phyloP scores from a whole-genome alignment of 495 filamentous ascomycete species.

The Penicillium roqueforti region DNA sequence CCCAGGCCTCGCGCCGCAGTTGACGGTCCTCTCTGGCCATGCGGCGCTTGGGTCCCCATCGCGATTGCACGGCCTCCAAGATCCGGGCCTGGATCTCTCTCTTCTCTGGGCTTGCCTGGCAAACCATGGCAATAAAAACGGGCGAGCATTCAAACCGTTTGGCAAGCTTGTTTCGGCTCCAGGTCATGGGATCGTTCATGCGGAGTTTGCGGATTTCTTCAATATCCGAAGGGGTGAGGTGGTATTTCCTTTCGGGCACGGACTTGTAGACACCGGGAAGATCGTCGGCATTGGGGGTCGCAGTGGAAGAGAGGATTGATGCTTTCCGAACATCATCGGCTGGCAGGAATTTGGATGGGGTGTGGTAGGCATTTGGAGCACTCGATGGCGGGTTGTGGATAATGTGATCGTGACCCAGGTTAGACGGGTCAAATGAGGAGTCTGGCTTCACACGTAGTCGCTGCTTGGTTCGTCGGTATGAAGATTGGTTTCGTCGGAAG shows the following conservation, averaged over 20 bases:
- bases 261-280: slow-evolving; percentile 56
- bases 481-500: slow-evolving; percentile 59
- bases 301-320: slow-evolving; percentile 37
- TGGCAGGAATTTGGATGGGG: slow-evolving; percentile 87
- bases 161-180: slow-evolving; percentile 68
- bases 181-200: slow-evolving; percentile 59
- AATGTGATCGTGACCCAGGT: slow-evolving; percentile 57
- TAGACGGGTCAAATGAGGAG: slow-evolving; percentile 57
- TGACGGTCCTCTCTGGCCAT: slow-evolving; percentile 70
- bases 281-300: slow-evolving; percentile 20
- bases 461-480: slow-evolving; percentile 65
- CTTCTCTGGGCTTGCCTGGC: slow-evolving; percentile 44
- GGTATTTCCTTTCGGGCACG: slow-evolving; percentile 62
- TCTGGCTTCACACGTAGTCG: slow-evolving; percentile 69
- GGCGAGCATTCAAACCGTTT: slow-evolving; percentile 71
- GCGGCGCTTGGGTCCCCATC: slow-evolving; percentile 68
- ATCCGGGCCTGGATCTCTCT: slow-evolving; percentile 50
- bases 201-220: slow-evolving; percentile 74
- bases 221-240: slow-evolving; percentile 69
- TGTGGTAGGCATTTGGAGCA: slow-evolving; percentile 74
- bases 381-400: slow-evolving; percentile 95
- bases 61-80: slow-evolving; percentile 58
- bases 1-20: slow-evolving; percentile 60
- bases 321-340: slow-evolving; percentile 65
- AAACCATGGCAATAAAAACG: slow-evolving; percentile 62